Evolutionary conservation across 2,329 filamentous ascomycete species (phyloP).

Genomic region (Aphanoascus verrucosus): DNA sequence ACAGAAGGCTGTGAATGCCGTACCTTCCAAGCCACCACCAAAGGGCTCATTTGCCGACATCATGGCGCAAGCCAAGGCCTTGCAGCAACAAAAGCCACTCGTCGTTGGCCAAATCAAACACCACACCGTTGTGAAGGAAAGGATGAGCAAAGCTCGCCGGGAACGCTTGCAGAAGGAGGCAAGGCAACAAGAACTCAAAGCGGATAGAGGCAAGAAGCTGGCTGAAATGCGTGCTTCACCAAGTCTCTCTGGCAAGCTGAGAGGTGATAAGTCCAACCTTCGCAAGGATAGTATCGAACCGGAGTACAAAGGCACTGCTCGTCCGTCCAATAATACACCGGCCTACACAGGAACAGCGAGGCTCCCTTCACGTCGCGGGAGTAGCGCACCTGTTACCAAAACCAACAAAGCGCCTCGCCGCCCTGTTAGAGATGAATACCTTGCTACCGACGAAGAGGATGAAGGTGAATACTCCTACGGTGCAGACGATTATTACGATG

Average conservation of each 20-base stretch:
- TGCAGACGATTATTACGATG: constrained; percentile 30
- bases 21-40: constrained; percentile 38
- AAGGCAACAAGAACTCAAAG: constrained; percentile 32
- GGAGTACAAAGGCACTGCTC: constrained; percentile 32
- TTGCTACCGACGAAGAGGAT: constrained; percentile 40
- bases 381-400: constrained; percentile 22
- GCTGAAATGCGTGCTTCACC: constrained; percentile 12
- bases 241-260: constrained; percentile 11
- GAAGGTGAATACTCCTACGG: constrained; percentile 32
- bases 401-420: constrained; percentile 14
- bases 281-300: constrained; percentile 24
- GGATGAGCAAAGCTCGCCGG: constrained; percentile 46
- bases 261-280: constrained; percentile 18
- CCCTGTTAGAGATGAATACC: constrained; percentile 33
- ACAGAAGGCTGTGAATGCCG: constrained; percentile 16
- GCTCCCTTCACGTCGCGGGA: constrained; percentile 22
- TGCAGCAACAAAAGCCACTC: constrained; percentile 37
- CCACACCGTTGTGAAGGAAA: constrained; percentile 44
- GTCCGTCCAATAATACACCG: constrained; percentile 18
- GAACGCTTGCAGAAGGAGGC: constrained; percentile 35
- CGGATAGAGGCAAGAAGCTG: constrained; percentile 24
- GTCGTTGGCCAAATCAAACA: constrained; percentile 47
- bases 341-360: constrained; percentile 37
- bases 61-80: constrained; percentile 48
- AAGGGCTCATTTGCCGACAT: constrained; percentile 51